Evolutionary conservation across 75 land plant genomes (phyloP).

Genomic region (Pseudotsuga menziesii): DNA sequence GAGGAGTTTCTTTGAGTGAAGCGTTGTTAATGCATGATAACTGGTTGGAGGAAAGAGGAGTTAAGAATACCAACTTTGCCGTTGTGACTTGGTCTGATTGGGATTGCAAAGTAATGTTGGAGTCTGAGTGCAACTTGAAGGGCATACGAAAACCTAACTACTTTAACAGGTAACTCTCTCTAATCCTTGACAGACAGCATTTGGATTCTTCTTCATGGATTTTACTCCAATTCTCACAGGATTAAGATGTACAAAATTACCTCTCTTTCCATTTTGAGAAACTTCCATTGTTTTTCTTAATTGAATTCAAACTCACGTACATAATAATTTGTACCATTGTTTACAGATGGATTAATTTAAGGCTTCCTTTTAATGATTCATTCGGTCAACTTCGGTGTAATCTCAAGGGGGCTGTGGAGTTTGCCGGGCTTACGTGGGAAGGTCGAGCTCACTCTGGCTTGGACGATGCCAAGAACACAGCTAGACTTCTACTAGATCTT

Average conservation of each 20-base stretch:
- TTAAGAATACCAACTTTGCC: conserved; percentile 77
- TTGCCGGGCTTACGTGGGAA: conserved; percentile 75
- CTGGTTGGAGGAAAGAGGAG: conserved; percentile 89
- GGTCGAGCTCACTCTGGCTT: conserved; percentile 94
- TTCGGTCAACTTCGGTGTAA: conserved; percentile 63
- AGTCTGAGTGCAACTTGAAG: conserved; percentile 82
- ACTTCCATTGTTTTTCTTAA: no score
- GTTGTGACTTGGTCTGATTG: conserved; percentile 96
- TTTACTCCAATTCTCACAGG: not conserved
- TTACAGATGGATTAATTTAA: conserved; percentile 93
- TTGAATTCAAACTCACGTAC: no score
- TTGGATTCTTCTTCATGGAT: not conserved
- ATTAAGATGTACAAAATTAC: no score
- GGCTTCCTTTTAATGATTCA: conserved; percentile 58
- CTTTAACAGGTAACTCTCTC: conserved; percentile 62
- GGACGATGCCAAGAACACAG: conserved; percentile 94
- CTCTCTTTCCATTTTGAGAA: no score
- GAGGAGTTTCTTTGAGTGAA: conserved; percentile 70
- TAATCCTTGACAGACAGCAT: not conserved
- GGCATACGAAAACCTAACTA: conserved; percentile 77
- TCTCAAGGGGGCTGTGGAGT: conserved; percentile 75
- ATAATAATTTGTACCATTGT: not conserved
- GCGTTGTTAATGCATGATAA: conserved; percentile 85
- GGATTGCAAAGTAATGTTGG: conserved; percentile 91
- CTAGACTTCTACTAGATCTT: conserved; percentile 56